phyloP scores from a whole-genome alignment of 306 rosid species.

The Prunus padus region DNA sequence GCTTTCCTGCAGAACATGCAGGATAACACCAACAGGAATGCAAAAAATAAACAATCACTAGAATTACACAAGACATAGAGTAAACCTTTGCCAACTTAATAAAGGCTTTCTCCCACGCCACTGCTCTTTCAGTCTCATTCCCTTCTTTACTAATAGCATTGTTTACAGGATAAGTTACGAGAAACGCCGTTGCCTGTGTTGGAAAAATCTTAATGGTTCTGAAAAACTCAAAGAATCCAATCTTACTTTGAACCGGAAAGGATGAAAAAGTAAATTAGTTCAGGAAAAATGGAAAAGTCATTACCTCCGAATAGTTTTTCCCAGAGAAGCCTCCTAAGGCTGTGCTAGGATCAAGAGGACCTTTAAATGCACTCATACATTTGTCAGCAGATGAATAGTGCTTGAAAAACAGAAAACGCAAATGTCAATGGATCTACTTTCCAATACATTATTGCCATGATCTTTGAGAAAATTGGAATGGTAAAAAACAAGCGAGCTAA shows the following conservation, averaged over 20 bases:
- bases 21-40: slow-evolving; percentile 8
- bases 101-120: slow-evolving; percentile 95
- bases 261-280: neutral
- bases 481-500: neutral
- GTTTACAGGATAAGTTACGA: slow-evolving; percentile 85
- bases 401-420: slow-evolving; percentile 45
- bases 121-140: slow-evolving; percentile 68
- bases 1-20: slow-evolving; percentile 1
- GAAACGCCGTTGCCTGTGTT: slow-evolving; percentile 86
- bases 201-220: slow-evolving; percentile 38
- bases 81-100: slow-evolving; percentile 89
- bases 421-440: slow-evolving; percentile 10
- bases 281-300: neutral
- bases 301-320: slow-evolving; percentile 82
- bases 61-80: slow-evolving; percentile 17
- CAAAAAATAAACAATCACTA: neutral
- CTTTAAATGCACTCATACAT: slow-evolving; percentile 94
- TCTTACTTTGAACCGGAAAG: slow-evolving; percentile 20
- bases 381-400: slow-evolving; percentile 90
- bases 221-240: slow-evolving; percentile 16
- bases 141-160: slow-evolving; percentile 70
- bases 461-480: neutral
- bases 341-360: slow-evolving; percentile 97
- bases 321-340: slow-evolving; percentile 91
- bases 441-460: neutral